Percentiles rank a stretch among this genome's conserved stretches.
Evolutionary conservation across 768 basidiomycete species (phyloP).

Genomic region (Boletus coccyginus): DNA sequence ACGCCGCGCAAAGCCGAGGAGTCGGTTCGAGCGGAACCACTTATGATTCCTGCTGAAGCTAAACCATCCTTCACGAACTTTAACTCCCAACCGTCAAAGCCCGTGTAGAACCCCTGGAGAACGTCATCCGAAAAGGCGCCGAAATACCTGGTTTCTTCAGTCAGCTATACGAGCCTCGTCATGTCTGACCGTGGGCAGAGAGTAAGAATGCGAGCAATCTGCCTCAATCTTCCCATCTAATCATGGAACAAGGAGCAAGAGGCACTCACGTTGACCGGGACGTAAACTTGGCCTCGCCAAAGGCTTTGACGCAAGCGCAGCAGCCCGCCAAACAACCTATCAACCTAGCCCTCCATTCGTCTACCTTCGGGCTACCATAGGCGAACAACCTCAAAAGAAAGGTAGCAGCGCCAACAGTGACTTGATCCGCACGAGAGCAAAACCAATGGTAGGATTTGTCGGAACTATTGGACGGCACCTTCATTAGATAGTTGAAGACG

Average conservation of each 20-base stretch:
- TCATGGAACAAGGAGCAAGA: neutral
- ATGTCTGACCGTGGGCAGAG: conserved; percentile 3
- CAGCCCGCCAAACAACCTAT: conserved; percentile 59
- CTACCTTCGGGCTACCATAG: conserved; percentile 58
- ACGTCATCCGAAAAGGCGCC: conserved; percentile 55
- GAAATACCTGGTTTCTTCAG: conserved; percentile 57
- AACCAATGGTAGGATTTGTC: conserved; percentile 71
- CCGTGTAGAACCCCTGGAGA: conserved; percentile 55
- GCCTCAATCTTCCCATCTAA: conserved; percentile 4
- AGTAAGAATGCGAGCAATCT: conserved; percentile 7
- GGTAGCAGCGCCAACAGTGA: conserved; percentile 64
- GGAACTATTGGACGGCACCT: conserved; percentile 35
- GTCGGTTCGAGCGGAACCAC: conserved; percentile 1
- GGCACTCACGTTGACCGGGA: conserved; percentile 72
- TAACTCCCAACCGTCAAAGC: conserved; percentile 68
- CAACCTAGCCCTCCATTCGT: conserved; percentile 60
- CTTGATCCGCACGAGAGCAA: conserved; percentile 57
- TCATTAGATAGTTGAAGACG: conserved; percentile 56
- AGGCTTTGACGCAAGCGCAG: conserved; percentile 62
- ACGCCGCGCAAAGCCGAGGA: conserved; percentile 37
- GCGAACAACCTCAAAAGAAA: conserved; percentile 84
- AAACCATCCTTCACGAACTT: conserved; percentile 49
- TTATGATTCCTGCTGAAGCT: conserved; percentile 26
- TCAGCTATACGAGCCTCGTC: conserved; percentile 9
- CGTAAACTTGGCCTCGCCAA: conserved; percentile 60